phyloP scores from a whole-genome alignment of 2,329 filamentous ascomycete genomes.

The Fusarium chuoi region DNA sequence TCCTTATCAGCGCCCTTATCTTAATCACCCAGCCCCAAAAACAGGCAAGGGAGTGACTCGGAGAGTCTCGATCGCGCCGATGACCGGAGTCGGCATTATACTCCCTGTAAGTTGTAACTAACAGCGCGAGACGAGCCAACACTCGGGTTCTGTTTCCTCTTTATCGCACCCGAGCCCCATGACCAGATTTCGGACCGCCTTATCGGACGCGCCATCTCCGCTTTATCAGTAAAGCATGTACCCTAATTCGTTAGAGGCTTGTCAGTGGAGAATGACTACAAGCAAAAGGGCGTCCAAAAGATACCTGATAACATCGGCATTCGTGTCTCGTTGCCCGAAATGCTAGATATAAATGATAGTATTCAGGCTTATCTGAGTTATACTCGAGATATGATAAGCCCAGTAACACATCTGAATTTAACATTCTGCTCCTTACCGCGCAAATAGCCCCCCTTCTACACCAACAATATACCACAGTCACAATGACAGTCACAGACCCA shows the following conservation, averaged over 20 bases:
- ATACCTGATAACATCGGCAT: background rate
- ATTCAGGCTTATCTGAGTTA: background rate
- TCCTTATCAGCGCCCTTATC: background rate
- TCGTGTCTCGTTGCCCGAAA: background rate
- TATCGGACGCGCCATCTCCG: constrained; percentile 1
- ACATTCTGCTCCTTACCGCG: no score
- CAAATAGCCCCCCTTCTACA: background rate
- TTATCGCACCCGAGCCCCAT: constrained; percentile 2
- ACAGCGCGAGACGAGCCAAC: background rate
- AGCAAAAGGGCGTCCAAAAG: constrained; percentile 12
- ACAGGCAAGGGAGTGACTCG: background rate
- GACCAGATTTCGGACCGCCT: constrained; percentile 11
- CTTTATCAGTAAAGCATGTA: background rate
- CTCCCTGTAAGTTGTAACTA: background rate
- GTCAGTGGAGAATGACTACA: constrained; percentile 5
- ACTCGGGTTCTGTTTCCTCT: constrained; percentile 25
- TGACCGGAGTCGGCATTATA: background rate
- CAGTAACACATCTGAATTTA: background rate
- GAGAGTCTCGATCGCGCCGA: background rate
- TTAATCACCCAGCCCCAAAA: background rate
- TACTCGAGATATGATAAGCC: background rate
- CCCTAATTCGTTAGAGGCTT: background rate
- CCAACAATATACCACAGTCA: background rate
- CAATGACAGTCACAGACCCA: constrained; percentile 1
- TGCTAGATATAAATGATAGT: constrained; percentile 6